Evolutionary conservation across 495 filamentous ascomycete species (phyloP), one percentile per base, ranked within the genome.

Genomic region (Filosporella fistucella): DNA sequence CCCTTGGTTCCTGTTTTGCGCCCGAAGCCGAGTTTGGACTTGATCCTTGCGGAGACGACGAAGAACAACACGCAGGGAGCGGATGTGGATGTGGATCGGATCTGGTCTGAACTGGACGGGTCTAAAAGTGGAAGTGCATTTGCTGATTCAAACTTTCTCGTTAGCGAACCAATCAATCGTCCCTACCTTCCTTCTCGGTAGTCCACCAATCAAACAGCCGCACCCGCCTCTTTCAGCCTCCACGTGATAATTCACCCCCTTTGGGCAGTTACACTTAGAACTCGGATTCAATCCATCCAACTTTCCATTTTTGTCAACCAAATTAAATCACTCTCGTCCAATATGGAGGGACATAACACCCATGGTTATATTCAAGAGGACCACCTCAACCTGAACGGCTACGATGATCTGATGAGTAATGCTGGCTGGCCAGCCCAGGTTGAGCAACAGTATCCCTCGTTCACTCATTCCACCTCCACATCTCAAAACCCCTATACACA

Each of bases 401-500:
- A 48, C 34, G 47, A 58, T 44, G 51, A 58, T 17, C 16, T 58
- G 18, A 51, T 54, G 12, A 46, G 44, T 24, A 36, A 32, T 48
- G 29, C 18, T 24, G 42, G 30, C 42, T 58, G 55, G 55, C 47
- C 50, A 22, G 24, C 25, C 11, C 10, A 40, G 4, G 17, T n/a
- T 2, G 38, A 39, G 5, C 47, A 58, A 17, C 55, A 54, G 13
- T 46, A 42, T 34, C 41, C 39, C 52, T 38, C n/a, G n/a, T n/a
- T n/a, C n/a, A n/a, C n/a, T n/a, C n/a, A n/a, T n/a, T n/a, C n/a
- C n/a, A n/a, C n/a, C n/a, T n/a, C n/a, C n/a, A n/a, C n/a, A n/a
- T n/a, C 32, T 2, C 54, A 51, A n/a, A 23, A 32, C n/a, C 13
- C 21, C 5, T 49, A 65, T 62, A 0, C 44, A 60, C 55, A 63